Evolutionary conservation across 257 asterid genomes (phyloP), one percentile per base, ranked within the genome.

Genomic region (Vinca minor): DNA sequence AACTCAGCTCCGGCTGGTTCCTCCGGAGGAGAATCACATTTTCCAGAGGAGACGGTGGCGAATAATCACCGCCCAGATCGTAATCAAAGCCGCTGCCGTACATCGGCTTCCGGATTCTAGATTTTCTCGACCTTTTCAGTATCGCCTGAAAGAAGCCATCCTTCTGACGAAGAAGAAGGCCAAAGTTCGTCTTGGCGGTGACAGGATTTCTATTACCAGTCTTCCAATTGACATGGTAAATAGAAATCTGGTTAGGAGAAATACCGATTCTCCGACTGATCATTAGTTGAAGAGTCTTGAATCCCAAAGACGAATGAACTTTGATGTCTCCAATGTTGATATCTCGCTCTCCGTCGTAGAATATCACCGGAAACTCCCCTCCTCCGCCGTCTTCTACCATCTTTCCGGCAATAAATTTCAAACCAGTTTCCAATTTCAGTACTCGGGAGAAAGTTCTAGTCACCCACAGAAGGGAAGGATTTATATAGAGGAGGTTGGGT

Each of bases 211-310:
- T 70, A 58, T 90, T 79, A 10, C 88, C 93, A 17, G 79, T 82
- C 58, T 79, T 89, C 31, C 67, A 41, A 23, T 70, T 49, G 64
- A 81, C 77, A 32, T 87, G 80, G 74, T 92, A 92, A 53, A 87
- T 89, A 3, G 95, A 87, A 73, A 92, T 87, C 69, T 89, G 95
- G 57, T 89, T 92, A 10, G 96, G 96, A 21, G 95, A 88, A 25
- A 92, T 83, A 59, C 98, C 98, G 63, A 92, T 92, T 71, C 75
- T 84, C 70, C 79, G 85, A 78, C 93, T 84, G 5, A 92, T 52
- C 85, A 85, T 87, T 44, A 65, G 75, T 63, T 92, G 95, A 61
- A 92, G 87, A 12, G 86, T 79, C 77, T 92, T 92, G 87, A 82
- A 92, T 74, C 78, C 89, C 58, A 86, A 71, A 50, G 76, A 59